Evolutionary conservation across 2,329 filamentous ascomycete species (phyloP), one percentile per base, ranked within the genome.

Genomic region (Stagonosporopsis chrysanthemi): DNA sequence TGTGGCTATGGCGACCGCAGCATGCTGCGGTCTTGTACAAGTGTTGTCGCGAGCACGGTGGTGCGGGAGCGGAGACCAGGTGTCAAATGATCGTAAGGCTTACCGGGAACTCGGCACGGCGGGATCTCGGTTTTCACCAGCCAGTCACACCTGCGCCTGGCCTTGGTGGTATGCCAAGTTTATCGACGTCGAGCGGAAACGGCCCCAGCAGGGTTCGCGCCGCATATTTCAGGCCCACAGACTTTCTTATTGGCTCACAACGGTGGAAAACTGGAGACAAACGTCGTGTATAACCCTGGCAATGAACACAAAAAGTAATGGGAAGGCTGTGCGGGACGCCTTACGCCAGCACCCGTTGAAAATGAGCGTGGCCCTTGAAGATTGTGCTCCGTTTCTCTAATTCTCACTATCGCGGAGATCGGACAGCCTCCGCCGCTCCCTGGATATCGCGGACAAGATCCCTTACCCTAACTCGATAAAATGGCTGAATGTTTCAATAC

Each of bases 261-360:
- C 26, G 2, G 15, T 12, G 15, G n/a, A 46, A 9, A 36, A 36
- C 17, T 26, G 29, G 46, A n/a, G 1, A 22, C 35, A 22, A 40
- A 23, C 15, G 2, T 36, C 35, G 35, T 39, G 23, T 28, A 9
- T n/a, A 36, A 29, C 8, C 36, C 46, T 36, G 6, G 19, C 15
- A 31, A 4, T 24, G 17, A 11, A 45, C 28, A 36, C 42, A 19
- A 14, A 17, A 33, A 12, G 28, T 44, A 40, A 51, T 51, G 28
- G 24, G 35, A 39, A 45, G 49, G 49, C 49, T 52, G 41, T 41
- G 50, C 42, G 12, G 50, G 23, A 46, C 35, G 50, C 42, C 41
- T 50, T 23, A 53, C 14, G 11, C 9, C 22, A 26, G 33, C 9
- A 31, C 9, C 6, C 26, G 35, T 53, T 45, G 23, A 53, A 19